Base-by-base conservation (phyloP, 805 yeast species). In the Saturnispora bothae region DNA sequence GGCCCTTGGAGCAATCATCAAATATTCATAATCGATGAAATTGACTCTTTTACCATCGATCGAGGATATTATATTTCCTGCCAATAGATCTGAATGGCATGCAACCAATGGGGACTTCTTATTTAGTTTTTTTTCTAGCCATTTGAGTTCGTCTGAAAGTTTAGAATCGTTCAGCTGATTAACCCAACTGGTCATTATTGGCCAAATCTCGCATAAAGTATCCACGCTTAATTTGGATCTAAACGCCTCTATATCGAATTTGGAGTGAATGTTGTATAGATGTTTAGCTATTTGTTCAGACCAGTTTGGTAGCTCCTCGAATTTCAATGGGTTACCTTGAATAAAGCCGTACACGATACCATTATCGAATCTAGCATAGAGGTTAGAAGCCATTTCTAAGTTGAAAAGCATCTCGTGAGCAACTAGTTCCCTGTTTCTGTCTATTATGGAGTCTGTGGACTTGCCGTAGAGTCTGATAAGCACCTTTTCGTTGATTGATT, bases 381-480 rank as follows among this genome's bases (percentile, higher is more conserved):
- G 67, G 1, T 77, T 67, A 1, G 92, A 84, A 0, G 89, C 89
- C 43, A 81, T 65, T 3, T 65, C 62, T 31, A 75, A 61, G 3
- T 78, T 65, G 47, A 76, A 68, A 36, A 82, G 64, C 37, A 75
- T 70, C 34, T 76, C 52, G 52, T 81, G 89, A 40, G 82, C 77
- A 15, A 78, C 77, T 50, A 75, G 78, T 52, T 81, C 92, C 27
- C 86, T 61, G 46, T 77, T 77, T 45, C 92, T 63, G 55, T 82
- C 86, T 25, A 81, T 81, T 36, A 81, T 79, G 27, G 76, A 60
- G 39, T 68, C 70, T 1, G 92, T 81, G 10, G 86, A 86, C 40
- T 72, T 69, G 7, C 92, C 92, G 47, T 82, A 81, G 0, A 82
- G 77, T 42, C 92, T 63, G 39, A 81, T 76, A 14, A 81, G 64